Evolutionary conservation across 2,329 filamentous ascomycete genomes (phyloP), one percentile per base, ranked within the genome.

Genomic region (Pseudonectria foliicola): DNA sequence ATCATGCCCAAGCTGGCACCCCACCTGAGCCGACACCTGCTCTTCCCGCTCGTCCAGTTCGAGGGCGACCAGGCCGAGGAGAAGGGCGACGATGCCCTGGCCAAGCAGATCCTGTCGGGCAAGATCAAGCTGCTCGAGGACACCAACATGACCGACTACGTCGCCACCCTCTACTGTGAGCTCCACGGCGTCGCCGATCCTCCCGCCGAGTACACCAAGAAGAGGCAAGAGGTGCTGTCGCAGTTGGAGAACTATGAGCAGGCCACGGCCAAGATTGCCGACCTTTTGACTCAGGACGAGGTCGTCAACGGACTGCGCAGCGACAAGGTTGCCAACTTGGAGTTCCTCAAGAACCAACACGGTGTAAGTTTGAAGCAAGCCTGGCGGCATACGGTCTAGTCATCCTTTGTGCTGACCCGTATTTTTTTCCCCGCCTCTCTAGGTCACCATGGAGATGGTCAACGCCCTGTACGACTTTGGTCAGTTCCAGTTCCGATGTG

Each of bases 121-220:
- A 95, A 95, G 66, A 95, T 90, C 63, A 82, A 90, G 67, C 80
- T 98, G 39, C 79, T 98, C 51, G 90, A 94, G 70, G 82, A 88
- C 63, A 96, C 92, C 56, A 95, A 96, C 73, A 98, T 98, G 92
- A 92, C 84, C 55, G 92, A 98, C 66, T 98, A 94, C 62, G 86
- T 96, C 35, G 89, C 89, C 57, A 85, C 82, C 56, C 71, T 98
- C 49, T 87, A 94, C 73, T 84, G 85, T 61, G 85, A 95, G 57
- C 78, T 98, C 49, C 80, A 96, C 69, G 75, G 81, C 52, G 77
- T 87, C 46, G 73, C 83, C 41, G 75, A 85, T 43, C 70, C 84
- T 35, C 89, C 92, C 33, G 75, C 82, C 45, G 88, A 95, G 64
- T 96, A 89, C 63, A 77, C 80, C 53, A 80, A 84, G 63, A 93